phyloP scores from a whole-genome alignment of 768 basidiomycete species.

The Leccinum sublutescens region DNA sequence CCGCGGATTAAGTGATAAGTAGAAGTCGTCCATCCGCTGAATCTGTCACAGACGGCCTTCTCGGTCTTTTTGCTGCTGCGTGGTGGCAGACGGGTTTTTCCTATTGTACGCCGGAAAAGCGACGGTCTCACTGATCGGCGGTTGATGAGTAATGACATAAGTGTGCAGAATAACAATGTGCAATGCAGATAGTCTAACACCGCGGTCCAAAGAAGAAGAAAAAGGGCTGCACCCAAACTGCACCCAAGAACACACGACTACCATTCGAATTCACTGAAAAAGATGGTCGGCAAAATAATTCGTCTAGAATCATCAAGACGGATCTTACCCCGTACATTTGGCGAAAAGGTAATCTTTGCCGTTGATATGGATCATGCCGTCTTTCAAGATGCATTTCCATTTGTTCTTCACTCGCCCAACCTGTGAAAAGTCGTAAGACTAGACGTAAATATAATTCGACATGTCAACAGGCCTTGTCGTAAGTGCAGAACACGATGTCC shows the following conservation, averaged over 20 bases:
- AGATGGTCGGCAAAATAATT: background rate
- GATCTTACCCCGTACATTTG: slow-evolving; percentile 89
- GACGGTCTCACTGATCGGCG: slow-evolving; percentile 15
- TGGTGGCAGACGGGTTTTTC: slow-evolving; percentile 12
- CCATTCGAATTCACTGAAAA: slow-evolving; percentile 46
- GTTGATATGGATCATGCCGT: slow-evolving; percentile 96
- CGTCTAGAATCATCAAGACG: background rate
- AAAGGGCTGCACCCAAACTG: background rate
- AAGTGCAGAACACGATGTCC: slow-evolving; percentile 97
- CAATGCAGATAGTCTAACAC: slow-evolving; percentile 24
- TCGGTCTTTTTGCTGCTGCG: slow-evolving; percentile 2
- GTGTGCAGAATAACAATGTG: slow-evolving; percentile 24
- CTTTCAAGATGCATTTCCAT: slow-evolving; percentile 98
- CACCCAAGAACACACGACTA: slow-evolving; percentile 19
- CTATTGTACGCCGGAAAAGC: slow-evolving; percentile 24
- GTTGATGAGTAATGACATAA: slow-evolving; percentile 17
- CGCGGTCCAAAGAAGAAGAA: slow-evolving; percentile 2
- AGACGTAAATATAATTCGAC: background rate
- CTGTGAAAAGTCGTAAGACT: slow-evolving; percentile 39
- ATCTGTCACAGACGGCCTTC: background rate
- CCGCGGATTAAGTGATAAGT: background rate
- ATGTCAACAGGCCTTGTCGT: slow-evolving; percentile 77
- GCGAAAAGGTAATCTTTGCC: slow-evolving; percentile 97
- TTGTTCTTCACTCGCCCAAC: slow-evolving; percentile 99
- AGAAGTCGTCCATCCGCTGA: background rate